These are phyloP conservation scores for Danielia oregonensis DNA, from an alignment of 805 yeast genomes.

Conservation along the genomic window DNA sequence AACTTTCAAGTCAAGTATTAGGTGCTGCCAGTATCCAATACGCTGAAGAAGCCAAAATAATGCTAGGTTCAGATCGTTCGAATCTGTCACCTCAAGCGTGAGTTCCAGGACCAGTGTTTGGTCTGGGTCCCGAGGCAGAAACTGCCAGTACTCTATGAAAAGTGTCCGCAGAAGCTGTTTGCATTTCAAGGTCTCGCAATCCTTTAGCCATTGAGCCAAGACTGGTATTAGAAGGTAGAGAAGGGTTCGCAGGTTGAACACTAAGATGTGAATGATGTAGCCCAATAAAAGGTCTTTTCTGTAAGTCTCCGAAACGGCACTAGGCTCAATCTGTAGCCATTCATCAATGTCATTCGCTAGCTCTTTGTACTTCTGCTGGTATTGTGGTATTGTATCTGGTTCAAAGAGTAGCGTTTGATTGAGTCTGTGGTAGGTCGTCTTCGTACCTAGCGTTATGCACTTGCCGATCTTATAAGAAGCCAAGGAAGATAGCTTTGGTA, in stretches of 20 bases:
- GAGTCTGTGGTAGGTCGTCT: conserved; percentile 30
- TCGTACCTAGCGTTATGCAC: conserved; percentile 30
- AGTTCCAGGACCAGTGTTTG: conserved; percentile 7
- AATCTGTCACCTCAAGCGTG: neutral
- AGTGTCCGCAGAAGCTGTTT: conserved; percentile 8
- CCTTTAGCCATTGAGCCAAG: conserved; percentile 35
- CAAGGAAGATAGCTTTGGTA: conserved; percentile 18
- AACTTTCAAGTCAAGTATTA: conserved; percentile 12
- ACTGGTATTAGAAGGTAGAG: conserved; percentile 32
- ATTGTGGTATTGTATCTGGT: conserved; percentile 22
- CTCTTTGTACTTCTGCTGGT: conserved; percentile 19
- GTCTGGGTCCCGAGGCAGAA: conserved; percentile 11
- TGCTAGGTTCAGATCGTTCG: conserved; percentile 8
- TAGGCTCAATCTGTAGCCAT: conserved; percentile 36
- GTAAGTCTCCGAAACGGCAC: conserved; percentile 16
- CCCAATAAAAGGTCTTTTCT: conserved; percentile 28
- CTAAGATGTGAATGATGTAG: conserved; percentile 31
- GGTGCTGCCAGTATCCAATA: conserved; percentile 28
- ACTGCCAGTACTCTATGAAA: conserved; percentile 12
- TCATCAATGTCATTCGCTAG: conserved; percentile 33
- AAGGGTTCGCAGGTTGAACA: conserved; percentile 30
- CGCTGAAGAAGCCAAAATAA: conserved; percentile 26
- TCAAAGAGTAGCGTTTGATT: conserved; percentile 25
- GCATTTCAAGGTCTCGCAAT: conserved; percentile 11
- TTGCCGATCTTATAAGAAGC: conserved; percentile 30